A percentile compares a stretch with the other conserved stretches of the same genome.
Evolutionary conservation across 108 stramenopile genomes (phyloP).

Genomic region (Schizochytrium sp.): DNA sequence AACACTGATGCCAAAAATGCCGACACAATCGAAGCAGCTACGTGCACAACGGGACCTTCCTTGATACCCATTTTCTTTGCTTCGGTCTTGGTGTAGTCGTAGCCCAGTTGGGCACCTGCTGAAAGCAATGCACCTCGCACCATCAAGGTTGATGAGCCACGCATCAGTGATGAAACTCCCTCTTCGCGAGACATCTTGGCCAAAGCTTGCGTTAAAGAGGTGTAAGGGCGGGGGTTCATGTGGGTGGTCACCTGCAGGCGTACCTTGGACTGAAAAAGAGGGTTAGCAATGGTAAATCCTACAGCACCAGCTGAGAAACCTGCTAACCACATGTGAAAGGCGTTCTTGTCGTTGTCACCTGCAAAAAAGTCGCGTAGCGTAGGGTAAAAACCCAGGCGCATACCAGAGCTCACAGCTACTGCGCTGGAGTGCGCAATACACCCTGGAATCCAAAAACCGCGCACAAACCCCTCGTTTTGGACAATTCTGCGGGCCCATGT

Average conservation of each 20-base stretch:
- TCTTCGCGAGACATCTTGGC: not conserved
- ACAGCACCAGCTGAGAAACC: constrained; percentile 45
- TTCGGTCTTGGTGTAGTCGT: constrained; percentile 58
- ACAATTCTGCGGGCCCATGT: not conserved
- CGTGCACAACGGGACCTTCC: constrained; percentile 39
- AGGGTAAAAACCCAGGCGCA: constrained; percentile 50
- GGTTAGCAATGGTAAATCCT: constrained; percentile 30
- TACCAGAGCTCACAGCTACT: constrained; percentile 43
- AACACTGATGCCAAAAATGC: constrained; percentile 51
- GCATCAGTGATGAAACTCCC: constrained; percentile 8
- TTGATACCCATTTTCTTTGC: not conserved
- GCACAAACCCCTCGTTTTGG: constrained; percentile 10
- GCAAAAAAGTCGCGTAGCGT: constrained; percentile 46
- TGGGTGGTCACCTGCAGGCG: constrained; percentile 15
- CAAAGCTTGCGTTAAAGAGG: not conserved
- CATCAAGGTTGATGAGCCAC: constrained; percentile 52
- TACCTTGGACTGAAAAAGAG: constrained; percentile 45
- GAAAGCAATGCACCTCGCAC: constrained; percentile 52
- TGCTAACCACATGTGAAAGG: constrained; percentile 55
- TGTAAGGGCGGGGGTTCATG: not conserved
- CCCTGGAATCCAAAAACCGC: constrained; percentile 49
- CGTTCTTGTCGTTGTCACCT: constrained; percentile 53
- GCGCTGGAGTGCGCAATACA: constrained; percentile 58
- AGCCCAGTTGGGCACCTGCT: constrained; percentile 54
- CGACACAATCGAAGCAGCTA: constrained; percentile 27